These are phyloP conservation scores for Platanus orientalis DNA, from an alignment of 164 flowering plant species.

Conservation along the genomic window DNA sequence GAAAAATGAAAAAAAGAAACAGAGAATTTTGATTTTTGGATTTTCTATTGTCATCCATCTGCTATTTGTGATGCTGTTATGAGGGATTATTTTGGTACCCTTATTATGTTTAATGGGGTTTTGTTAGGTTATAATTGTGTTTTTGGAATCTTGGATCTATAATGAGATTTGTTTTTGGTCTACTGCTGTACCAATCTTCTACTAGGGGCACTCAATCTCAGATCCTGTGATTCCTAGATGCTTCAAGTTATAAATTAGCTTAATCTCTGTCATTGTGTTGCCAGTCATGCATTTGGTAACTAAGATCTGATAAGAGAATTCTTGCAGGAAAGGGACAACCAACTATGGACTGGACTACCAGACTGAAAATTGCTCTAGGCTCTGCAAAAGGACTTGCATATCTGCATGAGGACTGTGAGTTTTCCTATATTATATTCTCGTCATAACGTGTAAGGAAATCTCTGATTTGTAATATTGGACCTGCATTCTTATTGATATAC, in stretches of 20 bases:
- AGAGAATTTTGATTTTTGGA: background rate
- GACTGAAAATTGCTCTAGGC: conserved; percentile 82
- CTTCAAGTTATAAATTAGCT: background rate
- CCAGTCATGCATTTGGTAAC: background rate
- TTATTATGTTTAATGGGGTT: background rate
- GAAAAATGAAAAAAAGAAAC: too few relatives aligned
- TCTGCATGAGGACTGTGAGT: conserved; percentile 94
- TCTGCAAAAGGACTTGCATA: conserved; percentile 98
- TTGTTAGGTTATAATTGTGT: too few relatives aligned
- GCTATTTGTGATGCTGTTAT: background rate
- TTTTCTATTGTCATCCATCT: background rate
- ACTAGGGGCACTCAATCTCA: background rate
- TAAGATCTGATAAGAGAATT: background rate
- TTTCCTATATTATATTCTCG: conserved; percentile 2
- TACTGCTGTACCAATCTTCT: too few relatives aligned
- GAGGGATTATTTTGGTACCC: background rate
- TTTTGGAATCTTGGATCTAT: too few relatives aligned
- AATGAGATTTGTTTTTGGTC: too few relatives aligned
- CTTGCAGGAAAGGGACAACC: conserved; percentile 83
- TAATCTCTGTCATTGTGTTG: background rate
- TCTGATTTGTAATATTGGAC: background rate
- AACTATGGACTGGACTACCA: conserved; percentile 79
- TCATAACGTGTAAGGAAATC: background rate
- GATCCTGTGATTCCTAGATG: background rate
- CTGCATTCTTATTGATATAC: background rate